Conservation (phyloP, 2,329 filamentous ascomycete species). For the Aspergillus ibericus region DNA sequence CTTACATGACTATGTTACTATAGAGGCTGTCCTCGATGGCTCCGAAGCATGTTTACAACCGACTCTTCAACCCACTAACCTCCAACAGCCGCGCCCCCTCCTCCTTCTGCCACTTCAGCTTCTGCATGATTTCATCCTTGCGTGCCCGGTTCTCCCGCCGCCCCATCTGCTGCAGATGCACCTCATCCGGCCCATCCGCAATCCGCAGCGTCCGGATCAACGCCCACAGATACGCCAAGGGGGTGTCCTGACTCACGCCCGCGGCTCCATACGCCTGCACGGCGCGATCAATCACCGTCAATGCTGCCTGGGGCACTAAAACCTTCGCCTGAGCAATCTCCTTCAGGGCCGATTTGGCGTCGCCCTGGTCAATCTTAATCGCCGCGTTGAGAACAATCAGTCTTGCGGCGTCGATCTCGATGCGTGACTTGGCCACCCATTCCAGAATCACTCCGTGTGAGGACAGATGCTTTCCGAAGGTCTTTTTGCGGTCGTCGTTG, state of each 20-base stretch:
- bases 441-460: conserved; percentile 94
- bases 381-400: conserved; percentile 91
- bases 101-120: conserved; percentile 46
- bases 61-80: conserved; percentile 40
- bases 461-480: conserved; percentile 83
- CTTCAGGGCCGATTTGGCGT: conserved; percentile 84
- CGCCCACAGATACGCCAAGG: conserved; percentile 81
- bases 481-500: conserved; percentile 87
- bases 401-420: conserved; percentile 91
- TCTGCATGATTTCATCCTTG: conserved; percentile 42
- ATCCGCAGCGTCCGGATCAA: conserved; percentile 77
- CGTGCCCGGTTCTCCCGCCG: conserved; percentile 56
- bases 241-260: conserved; percentile 92
- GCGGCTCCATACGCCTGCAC: conserved; percentile 90
- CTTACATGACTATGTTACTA: no score
- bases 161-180: conserved; percentile 67
- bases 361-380: conserved; percentile 85
- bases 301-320: conserved; percentile 75
- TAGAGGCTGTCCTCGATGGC: no score
- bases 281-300: conserved; percentile 89
- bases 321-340: conserved; percentile 97
- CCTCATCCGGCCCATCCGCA: conserved; percentile 95
- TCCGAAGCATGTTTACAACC: conserved; percentile 24
- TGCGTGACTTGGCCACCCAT: conserved; percentile 86
- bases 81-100: conserved; percentile 40